Percentiles rank a stretch among this genome's conserved stretches.
These are phyloP conservation scores for Arxiozyma slooffiae DNA, from an alignment of 1,139 yeast species.

Conservation along the genomic window DNA sequence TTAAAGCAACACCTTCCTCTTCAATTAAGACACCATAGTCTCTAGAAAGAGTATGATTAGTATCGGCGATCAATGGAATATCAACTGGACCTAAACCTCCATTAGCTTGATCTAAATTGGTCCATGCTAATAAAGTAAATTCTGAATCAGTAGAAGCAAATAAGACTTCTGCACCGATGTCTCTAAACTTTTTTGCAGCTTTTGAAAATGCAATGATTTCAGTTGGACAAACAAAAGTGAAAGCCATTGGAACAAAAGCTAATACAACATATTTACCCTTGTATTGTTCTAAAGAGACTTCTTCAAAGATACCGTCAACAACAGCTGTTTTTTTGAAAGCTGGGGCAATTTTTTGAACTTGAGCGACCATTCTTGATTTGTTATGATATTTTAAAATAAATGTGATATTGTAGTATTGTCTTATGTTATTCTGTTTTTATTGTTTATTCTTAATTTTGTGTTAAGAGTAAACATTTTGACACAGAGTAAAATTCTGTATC, in stretches of 20 bases:
- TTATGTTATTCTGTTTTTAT: not conserved
- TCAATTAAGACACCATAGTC: constrained; percentile 96
- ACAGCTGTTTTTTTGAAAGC: constrained; percentile 93
- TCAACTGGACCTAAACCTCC: constrained; percentile 96
- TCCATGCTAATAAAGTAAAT: constrained; percentile 95
- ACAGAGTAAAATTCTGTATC: not conserved
- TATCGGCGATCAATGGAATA: constrained; percentile 91
- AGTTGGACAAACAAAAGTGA: constrained; percentile 98
- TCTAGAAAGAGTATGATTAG: constrained; percentile 86
- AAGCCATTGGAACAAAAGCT: constrained; percentile 96
- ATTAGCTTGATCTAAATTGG: constrained; percentile 89
- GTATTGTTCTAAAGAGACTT: constrained; percentile 85
- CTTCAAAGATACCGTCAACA: constrained; percentile 90
- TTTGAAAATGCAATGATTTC: constrained; percentile 98
- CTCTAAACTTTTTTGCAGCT: constrained; percentile 81
- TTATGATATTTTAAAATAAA: too few relatives aligned
- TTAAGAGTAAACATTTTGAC: too few relatives aligned
- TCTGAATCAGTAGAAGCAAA: constrained; percentile 98
- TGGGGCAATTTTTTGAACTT: constrained; percentile 93
- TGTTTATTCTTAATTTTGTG: too few relatives aligned
- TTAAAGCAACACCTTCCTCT: constrained; percentile 92
- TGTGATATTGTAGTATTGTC: too few relatives aligned
- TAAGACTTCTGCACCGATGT: constrained; percentile 77
- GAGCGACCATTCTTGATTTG: constrained; percentile 56
- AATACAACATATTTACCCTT: constrained; percentile 95